These are phyloP conservation scores for Trypanosoma cruzi DNA, from an alignment of 208 protist species.

Conservation along the genomic window DNA sequence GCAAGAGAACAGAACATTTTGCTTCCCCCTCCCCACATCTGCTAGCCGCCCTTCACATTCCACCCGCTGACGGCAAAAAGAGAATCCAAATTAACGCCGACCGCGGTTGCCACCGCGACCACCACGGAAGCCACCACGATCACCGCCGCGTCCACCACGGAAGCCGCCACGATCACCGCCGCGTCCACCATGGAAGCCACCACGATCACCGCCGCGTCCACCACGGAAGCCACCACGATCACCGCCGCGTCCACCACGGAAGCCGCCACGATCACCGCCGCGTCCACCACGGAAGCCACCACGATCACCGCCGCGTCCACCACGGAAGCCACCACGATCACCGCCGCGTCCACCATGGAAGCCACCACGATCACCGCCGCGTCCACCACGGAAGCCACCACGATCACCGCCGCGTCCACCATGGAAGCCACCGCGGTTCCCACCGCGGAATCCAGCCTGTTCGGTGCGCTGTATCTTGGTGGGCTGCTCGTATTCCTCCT, in stretches of 20 bases:
- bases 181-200: conserved; percentile 64
- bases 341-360: conserved; percentile 54
- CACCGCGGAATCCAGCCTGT: conserved; percentile 45
- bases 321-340: conserved; percentile 63
- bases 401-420: conserved; percentile 40
- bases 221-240: conserved; percentile 27
- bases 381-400: conserved; percentile 51
- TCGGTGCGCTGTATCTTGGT: conserved; percentile 83
- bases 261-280: conserved; percentile 17
- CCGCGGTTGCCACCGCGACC: conserved; percentile 21
- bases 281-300: conserved; percentile 7
- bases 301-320: conserved; percentile 28
- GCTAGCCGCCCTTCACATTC: not conserved
- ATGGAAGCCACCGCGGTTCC: conserved; percentile 43
- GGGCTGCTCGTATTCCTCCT: conserved; percentile 38
- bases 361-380: conserved; percentile 38
- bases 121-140: conserved; percentile 65
- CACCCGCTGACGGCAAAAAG: not conserved
- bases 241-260: conserved; percentile 37
- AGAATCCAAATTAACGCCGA: not conserved
- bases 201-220: conserved; percentile 54
- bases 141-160: conserved; percentile 38
- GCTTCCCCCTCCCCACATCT: too few relatives aligned
- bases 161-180: conserved; percentile 31
- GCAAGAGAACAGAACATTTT: too few relatives aligned